Percentiles rank a stretch among this genome's conserved stretches.
phyloP scores from a whole-genome alignment of 768 basidiomycete genomes.

The Suillus clintonianus region DNA sequence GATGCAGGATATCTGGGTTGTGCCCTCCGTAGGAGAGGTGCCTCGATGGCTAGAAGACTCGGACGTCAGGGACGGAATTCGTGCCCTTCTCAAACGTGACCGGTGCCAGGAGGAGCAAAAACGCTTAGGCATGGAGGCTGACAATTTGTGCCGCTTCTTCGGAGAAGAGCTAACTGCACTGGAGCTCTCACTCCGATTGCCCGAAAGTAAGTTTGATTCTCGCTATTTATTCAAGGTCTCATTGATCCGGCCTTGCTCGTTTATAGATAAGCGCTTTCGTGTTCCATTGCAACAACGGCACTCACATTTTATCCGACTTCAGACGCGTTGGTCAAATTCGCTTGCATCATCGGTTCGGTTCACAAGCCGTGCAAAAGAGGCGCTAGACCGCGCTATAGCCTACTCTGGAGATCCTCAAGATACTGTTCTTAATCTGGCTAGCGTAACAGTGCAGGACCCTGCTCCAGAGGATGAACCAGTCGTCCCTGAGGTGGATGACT shows the following conservation, averaged over 20 bases:
- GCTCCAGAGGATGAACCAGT: background rate
- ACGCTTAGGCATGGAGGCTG: slow-evolving; percentile 10
- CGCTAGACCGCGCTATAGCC: background rate
- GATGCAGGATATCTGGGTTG: slow-evolving; percentile 41
- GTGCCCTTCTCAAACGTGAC: slow-evolving; percentile 1
- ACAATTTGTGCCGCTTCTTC: slow-evolving; percentile 40
- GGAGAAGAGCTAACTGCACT: slow-evolving; percentile 26
- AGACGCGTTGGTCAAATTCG: slow-evolving; percentile 21
- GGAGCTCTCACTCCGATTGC: slow-evolving; percentile 12
- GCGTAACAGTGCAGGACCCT: background rate
- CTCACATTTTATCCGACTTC: slow-evolving; percentile 14
- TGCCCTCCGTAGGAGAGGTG: slow-evolving; percentile 2
- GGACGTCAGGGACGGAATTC: slow-evolving; percentile 7
- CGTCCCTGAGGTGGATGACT: background rate
- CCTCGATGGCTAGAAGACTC: slow-evolving; percentile 34
- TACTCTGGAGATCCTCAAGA: no score
- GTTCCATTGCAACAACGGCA: slow-evolving; percentile 5
- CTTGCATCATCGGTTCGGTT: slow-evolving; percentile 11
- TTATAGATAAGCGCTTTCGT: slow-evolving; percentile 5
- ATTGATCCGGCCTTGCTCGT: no score
- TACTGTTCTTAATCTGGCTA: background rate
- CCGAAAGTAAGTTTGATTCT: slow-evolving; percentile 12
- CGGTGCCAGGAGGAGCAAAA: slow-evolving; percentile 9
- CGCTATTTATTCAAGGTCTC: background rate
- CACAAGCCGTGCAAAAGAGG: slow-evolving; percentile 8